A percentile compares a stretch with the other conserved stretches of the same genome.
phyloP scores from a whole-genome alignment of 352 stramenopile species.

The Lagenidium giganteum region DNA sequence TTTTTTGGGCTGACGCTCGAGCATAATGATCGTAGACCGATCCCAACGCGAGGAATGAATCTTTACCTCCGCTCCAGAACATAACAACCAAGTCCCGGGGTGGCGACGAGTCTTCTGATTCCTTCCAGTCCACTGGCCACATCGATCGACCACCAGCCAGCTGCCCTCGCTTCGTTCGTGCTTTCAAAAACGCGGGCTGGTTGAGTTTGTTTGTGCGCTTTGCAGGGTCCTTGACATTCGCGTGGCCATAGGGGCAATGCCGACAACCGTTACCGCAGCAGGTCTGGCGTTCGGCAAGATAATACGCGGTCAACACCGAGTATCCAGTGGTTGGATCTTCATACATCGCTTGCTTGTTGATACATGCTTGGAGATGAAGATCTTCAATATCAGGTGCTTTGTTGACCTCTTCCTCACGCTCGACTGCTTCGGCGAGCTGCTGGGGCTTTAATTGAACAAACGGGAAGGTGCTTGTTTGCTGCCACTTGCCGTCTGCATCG shows the following conservation, averaged over 20 bases:
- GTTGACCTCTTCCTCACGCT: conserved; percentile 15
- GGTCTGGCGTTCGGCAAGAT: conserved; percentile 64
- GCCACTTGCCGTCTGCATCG: conserved; percentile 20
- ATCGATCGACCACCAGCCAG: conserved; percentile 23
- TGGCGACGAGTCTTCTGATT: conserved; percentile 1
- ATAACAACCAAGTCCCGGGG: conserved; percentile 62
- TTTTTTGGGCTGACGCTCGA: conserved; percentile 13
- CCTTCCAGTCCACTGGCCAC: conserved; percentile 15
- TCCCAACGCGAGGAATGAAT: conserved; percentile 81
- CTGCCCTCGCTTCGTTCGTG: conserved; percentile 19
- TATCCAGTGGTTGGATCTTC: conserved; percentile 83
- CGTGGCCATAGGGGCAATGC: conserved; percentile 87
- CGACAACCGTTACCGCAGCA: conserved; percentile 89
- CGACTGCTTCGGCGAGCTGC: neutral
- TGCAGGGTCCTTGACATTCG: conserved; percentile 54
- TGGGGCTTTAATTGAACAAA: conserved; percentile 27
- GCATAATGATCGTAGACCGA: conserved; percentile 30
- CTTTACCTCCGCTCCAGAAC: conserved; percentile 88
- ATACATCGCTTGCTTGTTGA: conserved; percentile 68
- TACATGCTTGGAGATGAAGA: conserved; percentile 66
- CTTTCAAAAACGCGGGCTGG: conserved; percentile 27
- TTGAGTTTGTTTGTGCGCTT: conserved; percentile 33
- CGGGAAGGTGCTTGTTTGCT: conserved; percentile 29
- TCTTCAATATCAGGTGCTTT: conserved; percentile 62
- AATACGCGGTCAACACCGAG: conserved; percentile 83